Evolutionary conservation across 441 rosid species (phyloP), one percentile per base, ranked within the genome.

Genomic region (Brassica balearica): DNA sequence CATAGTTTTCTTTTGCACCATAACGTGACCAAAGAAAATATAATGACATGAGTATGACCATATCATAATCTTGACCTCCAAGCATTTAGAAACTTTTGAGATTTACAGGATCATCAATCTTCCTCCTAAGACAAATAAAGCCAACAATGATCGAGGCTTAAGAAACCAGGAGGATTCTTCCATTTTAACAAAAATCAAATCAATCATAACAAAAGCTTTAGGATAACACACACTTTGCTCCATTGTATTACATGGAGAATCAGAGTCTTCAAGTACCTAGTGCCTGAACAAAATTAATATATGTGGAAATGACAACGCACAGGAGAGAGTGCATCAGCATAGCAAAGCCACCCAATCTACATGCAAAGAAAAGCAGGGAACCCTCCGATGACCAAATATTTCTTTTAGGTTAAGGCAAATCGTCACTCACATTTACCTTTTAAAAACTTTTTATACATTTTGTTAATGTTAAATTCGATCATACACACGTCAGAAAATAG

Each of bases 401-500:
- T 34, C 41, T 1, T 34, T 34, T 34, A 29, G 34, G 34, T 5
- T 29, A 29, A 29, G 41, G 41, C 41, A 34, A 34, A 48, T 48
- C 17, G 17, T 46, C n/a, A 11, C 55, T 48, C 55, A 48, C 55
- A 48, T 48, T 48, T 48, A 48, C 55, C 55, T 12, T 46, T 48
- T 48, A 12, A 29, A 29, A 29, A 29, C 34, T 48, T 11, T 46
- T n/a, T 46, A 48, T 48, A n/a, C 56, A 48, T n/a, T 48, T 48
- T 48, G 56, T 48, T 48, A 48, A 5, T 48, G 17, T 58, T 12
- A 41, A 65, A 58, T 65, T 27, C 9, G 29, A 41, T 71, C 65
- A 76, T 5, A 70, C 20, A 53, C 61, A 77, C 71, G 76, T 71
- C 72, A 48, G 61, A 77, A 53, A 65, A 25, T 63, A 71, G 41